Base-by-base conservation (phyloP, 1,284 basidiomycete genomes). In the Erythrobasidium hasegawianum region DNA sequence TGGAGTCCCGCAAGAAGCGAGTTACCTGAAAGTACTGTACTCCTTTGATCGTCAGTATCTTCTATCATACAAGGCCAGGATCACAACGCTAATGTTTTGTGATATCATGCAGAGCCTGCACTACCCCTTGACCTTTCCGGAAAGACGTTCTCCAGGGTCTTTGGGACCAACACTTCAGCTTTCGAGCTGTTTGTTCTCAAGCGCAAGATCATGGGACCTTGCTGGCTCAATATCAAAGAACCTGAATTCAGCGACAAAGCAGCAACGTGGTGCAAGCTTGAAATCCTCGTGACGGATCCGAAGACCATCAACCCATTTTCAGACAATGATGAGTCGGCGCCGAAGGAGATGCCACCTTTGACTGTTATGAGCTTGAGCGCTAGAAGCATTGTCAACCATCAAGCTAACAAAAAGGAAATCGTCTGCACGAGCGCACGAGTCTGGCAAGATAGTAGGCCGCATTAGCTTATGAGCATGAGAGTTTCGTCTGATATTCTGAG, bases 171-270 rank as follows among this genome's bases (percentile, higher is more conserved):
- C 72, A 94, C 93, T 0, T 90, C 81, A 64, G 88, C 95, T 0
- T 98, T 99, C 73, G 96, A 98, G 77, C 80, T 94, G 8, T 84
- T 99, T n/a, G 91, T 93, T 0, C 74, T 98, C 61, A 97, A 97
- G 79, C 85, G 93, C 40, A 93, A 92, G 79, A 97, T 98, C 70
- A 97, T 97, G 90, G 96, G 96, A 1, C 94, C 96, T 0, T 98
- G 96, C 77, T 98, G 95, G 96, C 81, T 99, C 57, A 84, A 88
- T 68, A 83, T 99, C 70, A 87, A 88, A 76, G 83, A 86, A 24
- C 85, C 87, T 11, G 78, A 83, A 52, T 79, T 90, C 20, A 86
- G 88, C 61, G 79, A 86, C 73, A 87, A 89, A 77, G 87, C 87
- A 9, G 89, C 88, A 18, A 94, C 90, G 0, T 97, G 93, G 93